These are phyloP conservation scores for Sherardia arvensis DNA, from an alignment of 257 asterid genomes.

Conservation along the genomic window DNA sequence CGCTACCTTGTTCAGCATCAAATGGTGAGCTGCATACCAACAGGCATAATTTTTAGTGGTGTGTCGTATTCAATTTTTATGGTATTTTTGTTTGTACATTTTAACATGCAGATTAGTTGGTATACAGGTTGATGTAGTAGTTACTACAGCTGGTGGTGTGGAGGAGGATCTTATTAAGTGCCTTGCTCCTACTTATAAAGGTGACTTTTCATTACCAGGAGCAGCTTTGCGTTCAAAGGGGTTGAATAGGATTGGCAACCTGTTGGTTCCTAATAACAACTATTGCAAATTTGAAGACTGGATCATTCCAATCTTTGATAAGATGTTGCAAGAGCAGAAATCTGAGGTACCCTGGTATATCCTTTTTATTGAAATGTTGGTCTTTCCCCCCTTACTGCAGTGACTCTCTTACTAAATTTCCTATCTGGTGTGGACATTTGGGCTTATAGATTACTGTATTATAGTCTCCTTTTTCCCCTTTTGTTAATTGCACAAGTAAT, in stretches of 20 bases:
- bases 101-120: neutral
- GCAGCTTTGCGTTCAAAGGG: constrained; percentile 77
- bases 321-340: constrained; percentile 77
- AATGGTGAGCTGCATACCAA: constrained; percentile 53
- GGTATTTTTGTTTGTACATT: neutral
- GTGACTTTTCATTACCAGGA: constrained; percentile 77
- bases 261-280: constrained; percentile 90
- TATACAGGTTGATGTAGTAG: constrained; percentile 82
- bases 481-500: neutral
- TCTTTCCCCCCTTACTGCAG: neutral
- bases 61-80: neutral
- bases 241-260: constrained; percentile 83
- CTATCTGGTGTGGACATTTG: neutral
- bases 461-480: neutral
- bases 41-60: neutral
- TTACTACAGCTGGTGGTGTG: constrained; percentile 97
- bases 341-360: constrained; percentile 35
- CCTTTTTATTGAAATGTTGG: neutral
- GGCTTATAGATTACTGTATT: neutral
- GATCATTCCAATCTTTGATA: constrained; percentile 83
- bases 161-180: constrained; percentile 97
- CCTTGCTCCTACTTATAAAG: constrained; percentile 85
- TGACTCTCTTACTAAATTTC: neutral
- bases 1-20: constrained; percentile 75
- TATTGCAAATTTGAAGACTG: constrained; percentile 96